phyloP scores from a whole-genome alignment of 805 yeast species.

The Millerago galiae region DNA sequence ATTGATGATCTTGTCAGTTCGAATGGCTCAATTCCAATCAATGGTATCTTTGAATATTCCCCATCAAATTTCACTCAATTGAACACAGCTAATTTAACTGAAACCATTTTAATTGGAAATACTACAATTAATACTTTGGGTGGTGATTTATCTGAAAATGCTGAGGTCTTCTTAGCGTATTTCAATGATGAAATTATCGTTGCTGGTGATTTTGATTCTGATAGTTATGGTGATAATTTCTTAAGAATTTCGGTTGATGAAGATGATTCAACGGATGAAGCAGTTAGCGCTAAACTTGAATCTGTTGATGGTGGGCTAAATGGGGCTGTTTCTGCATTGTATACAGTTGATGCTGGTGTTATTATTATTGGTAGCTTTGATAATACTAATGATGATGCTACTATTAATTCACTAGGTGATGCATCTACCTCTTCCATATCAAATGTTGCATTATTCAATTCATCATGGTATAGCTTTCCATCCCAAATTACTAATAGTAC shows the following conservation, averaged over 20 bases:
- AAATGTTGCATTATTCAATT: conserved; percentile 31
- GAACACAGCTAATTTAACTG: conserved; percentile 22
- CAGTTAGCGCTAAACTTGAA: conserved; percentile 16
- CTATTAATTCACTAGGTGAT: conserved; percentile 24
- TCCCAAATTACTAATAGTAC: conserved; percentile 16
- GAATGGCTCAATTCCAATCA: conserved; percentile 39
- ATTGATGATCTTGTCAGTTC: conserved; percentile 34
- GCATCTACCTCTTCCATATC: conserved; percentile 28
- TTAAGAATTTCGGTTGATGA: conserved; percentile 25
- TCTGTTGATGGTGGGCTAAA: conserved; percentile 33
- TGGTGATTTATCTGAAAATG: conserved; percentile 30
- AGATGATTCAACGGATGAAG: conserved; percentile 12
- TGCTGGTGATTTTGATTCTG: conserved; percentile 42
- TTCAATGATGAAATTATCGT: conserved; percentile 33
- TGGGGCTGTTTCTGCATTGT: conserved; percentile 31
- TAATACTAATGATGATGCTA: conserved; percentile 27
- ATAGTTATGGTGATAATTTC: conserved; percentile 32
- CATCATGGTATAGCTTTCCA: conserved; percentile 40
- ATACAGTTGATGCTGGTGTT: conserved; percentile 29
- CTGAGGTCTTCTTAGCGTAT: conserved; percentile 31
- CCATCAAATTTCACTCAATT: conserved; percentile 52
- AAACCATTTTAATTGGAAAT: conserved; percentile 34
- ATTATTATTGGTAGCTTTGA: conserved; percentile 42
- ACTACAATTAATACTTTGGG: conserved; percentile 34
- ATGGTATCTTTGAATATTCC: conserved; percentile 82